These are phyloP conservation scores for Ophiocytium majus DNA, from an alignment of 352 stramenopile genomes.

Conservation along the genomic window DNA sequence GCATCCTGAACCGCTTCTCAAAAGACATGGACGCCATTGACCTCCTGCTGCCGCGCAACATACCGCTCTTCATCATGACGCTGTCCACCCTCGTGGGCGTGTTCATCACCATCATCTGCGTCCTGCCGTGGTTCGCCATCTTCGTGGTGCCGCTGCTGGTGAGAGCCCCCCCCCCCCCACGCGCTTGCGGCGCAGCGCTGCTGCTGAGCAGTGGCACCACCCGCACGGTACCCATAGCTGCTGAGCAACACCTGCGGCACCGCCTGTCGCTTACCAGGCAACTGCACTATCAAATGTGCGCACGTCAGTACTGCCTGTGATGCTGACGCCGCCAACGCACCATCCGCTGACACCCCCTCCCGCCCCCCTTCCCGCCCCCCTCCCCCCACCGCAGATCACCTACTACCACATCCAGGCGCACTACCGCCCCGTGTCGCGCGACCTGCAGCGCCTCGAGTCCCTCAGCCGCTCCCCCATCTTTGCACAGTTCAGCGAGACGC, in stretches of 20 bases:
- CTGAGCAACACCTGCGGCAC: no score
- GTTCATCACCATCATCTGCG: constrained; percentile 38
- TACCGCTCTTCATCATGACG: constrained; percentile 20
- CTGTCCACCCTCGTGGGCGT: constrained; percentile 29
- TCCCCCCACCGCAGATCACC: not conserved
- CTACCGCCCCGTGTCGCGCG: constrained; percentile 46
- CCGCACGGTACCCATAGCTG: not conserved
- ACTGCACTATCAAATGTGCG: no score
- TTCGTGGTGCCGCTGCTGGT: constrained; percentile 32
- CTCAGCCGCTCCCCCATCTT: constrained; percentile 51
- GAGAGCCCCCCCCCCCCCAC: not conserved
- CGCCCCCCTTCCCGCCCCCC: no score
- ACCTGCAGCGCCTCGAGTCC: constrained; percentile 56
- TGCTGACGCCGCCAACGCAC: not conserved
- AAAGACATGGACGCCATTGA: constrained; percentile 84
- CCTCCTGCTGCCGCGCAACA: constrained; percentile 63
- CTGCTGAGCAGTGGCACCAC: not conserved
- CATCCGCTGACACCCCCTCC: not conserved
- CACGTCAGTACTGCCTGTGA: no score
- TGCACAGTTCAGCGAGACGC: constrained; percentile 54
- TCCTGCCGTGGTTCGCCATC: constrained; percentile 44
- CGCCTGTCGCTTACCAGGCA: no score
- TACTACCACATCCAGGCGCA: constrained; percentile 35
- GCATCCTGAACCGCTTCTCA: constrained; percentile 86
- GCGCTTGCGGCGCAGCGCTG: not conserved